Conservation (phyloP, 257 asterid genomes). For the Solanum medicagineum region DNA sequence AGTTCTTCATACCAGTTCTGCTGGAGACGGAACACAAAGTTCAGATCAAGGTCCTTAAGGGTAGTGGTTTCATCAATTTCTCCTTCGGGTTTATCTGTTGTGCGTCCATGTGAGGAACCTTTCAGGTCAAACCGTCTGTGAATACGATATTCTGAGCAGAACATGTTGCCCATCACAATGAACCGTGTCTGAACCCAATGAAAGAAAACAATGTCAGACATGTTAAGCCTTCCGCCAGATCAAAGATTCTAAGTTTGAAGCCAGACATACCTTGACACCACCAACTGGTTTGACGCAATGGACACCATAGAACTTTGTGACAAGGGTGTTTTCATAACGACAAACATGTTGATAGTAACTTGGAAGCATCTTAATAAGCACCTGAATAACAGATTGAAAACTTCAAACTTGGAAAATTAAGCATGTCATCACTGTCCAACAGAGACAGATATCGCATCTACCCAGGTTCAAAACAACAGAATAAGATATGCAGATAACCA, state of each 20-base stretch:
- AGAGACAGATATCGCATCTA: not conserved
- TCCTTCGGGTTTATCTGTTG: conserved; percentile 58
- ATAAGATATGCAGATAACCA: not conserved
- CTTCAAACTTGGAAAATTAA: not conserved
- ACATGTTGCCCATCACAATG: conserved; percentile 91
- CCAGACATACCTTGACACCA: conserved; percentile 63
- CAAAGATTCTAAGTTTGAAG: not conserved
- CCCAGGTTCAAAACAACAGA: not conserved
- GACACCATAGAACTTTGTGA: conserved; percentile 87
- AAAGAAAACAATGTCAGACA: conserved; percentile 7
- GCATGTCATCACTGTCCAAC: not conserved
- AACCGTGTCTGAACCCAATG: conserved; percentile 59
- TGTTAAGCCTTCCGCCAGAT: not conserved
- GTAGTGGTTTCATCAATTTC: conserved; percentile 94
- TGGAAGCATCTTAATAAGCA: conserved; percentile 90
- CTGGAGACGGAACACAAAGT: conserved; percentile 64
- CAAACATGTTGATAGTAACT: conserved; percentile 70
- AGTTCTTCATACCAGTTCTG: conserved; percentile 73
- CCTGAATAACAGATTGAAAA: conserved; percentile 33
- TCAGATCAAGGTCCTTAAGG: conserved; percentile 79
- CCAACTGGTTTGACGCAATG: conserved; percentile 98
- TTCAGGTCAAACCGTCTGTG: conserved; percentile 86
- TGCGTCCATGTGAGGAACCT: conserved; percentile 94
- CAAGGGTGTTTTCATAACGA: conserved; percentile 76
- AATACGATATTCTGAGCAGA: conserved; percentile 91